These are phyloP conservation scores for Barbarea vulgaris DNA, from an alignment of 345 rosid genomes.

Conservation along the genomic window DNA sequence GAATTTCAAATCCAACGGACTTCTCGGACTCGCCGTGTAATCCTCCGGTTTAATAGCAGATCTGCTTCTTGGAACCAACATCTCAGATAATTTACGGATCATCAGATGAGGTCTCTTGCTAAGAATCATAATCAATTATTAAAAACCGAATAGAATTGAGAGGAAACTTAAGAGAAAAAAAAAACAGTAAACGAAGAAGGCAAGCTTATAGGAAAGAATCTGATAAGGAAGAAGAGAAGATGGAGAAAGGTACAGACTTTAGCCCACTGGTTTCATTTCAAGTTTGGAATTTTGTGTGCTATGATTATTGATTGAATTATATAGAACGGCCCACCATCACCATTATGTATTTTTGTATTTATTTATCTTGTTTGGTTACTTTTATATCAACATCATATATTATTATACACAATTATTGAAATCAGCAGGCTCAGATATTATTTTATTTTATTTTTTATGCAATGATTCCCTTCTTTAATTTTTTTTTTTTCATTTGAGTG, in stretches of 20 bases:
- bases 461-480: constrained; percentile 6
- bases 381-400: constrained; percentile 22
- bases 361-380: constrained; percentile 25
- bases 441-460: not conserved
- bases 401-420: constrained; percentile 34
- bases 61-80: constrained; percentile 56
- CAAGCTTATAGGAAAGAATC: constrained; percentile 35
- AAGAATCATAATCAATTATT: constrained; percentile 36
- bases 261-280: constrained; percentile 39
- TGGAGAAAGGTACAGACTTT: constrained; percentile 30
- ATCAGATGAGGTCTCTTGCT: constrained; percentile 65
- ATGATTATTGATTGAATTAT: constrained; percentile 37
- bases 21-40: constrained; percentile 57
- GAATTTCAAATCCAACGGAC: constrained; percentile 61
- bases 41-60: constrained; percentile 45
- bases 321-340: constrained; percentile 31
- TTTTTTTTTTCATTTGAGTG: constrained; percentile 6
- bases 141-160: not conserved
- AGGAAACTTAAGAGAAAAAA: not conserved
- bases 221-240: constrained; percentile 27
- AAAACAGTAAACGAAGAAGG: not conserved
- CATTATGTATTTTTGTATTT: not conserved
- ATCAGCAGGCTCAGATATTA: constrained; percentile 37
- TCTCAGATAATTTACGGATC: constrained; percentile 68
- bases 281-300: constrained; percentile 41